A percentile compares a stretch with the other conserved stretches of the same genome.
phyloP scores from a whole-genome alignment of 345 rosid species.

The Brassica nigra region DNA sequence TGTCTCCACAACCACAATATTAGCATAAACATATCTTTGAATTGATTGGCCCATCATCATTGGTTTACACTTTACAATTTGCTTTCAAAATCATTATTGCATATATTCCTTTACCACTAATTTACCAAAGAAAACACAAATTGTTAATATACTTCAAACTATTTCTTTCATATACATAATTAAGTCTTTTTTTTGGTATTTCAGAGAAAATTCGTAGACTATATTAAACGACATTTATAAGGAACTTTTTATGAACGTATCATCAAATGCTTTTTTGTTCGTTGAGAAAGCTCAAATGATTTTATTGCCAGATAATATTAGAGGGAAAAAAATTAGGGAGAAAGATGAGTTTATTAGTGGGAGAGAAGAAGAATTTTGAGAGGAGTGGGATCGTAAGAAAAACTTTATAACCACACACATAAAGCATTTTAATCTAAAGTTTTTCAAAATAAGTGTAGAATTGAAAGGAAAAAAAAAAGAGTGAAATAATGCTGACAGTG shows the following conservation, averaged over 20 bases:
- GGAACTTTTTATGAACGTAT: neutral
- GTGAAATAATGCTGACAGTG: no score
- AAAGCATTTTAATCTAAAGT: neutral
- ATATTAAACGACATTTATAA: neutral
- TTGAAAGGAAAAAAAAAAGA: neutral
- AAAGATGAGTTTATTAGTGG: no score
- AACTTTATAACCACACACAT: neutral
- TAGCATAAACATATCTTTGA: neutral
- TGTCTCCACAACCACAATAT: conserved; percentile 30
- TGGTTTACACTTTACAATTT: conserved; percentile 23
- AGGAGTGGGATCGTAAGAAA: conserved; percentile 20
- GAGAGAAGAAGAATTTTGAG: neutral
- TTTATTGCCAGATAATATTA: neutral
- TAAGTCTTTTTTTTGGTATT: neutral
- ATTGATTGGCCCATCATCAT: conserved; percentile 4
- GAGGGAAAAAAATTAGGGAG: no score
- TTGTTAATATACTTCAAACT: neutral
- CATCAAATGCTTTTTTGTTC: no score
- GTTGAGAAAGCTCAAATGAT: neutral
- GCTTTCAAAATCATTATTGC: conserved; percentile 20
- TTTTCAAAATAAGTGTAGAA: neutral
- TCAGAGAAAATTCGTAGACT: neutral
- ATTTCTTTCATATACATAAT: neutral
- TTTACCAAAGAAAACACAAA: neutral
- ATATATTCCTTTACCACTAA: conserved; percentile 12